phyloP scores from a whole-genome alignment of 192 early-diverging fungal genomes.

The Polychytrium aggregatum region DNA sequence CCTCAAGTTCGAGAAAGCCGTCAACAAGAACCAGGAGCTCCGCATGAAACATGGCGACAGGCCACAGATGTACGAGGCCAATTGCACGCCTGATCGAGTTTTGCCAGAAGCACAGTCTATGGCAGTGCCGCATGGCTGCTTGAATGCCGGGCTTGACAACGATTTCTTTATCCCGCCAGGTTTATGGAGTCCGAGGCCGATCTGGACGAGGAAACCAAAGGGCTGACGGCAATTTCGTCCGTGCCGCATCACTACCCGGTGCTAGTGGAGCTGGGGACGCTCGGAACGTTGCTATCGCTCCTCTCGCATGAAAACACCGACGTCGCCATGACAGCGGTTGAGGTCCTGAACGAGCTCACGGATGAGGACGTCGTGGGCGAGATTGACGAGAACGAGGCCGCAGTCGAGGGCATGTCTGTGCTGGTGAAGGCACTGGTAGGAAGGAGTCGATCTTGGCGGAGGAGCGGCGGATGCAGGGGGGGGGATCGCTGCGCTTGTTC shows the following conservation, averaged over 20 bases:
- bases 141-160: no score
- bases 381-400: conserved; percentile 44
- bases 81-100: no score
- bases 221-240: conserved; percentile 60
- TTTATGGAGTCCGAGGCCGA: conserved; percentile 96
- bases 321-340: conserved; percentile 72
- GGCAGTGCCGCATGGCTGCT: no score
- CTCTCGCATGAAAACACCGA: conserved; percentile 91
- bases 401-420: conserved; percentile 49
- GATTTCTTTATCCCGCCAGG: no score
- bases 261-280: conserved; percentile 56
- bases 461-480: neutral
- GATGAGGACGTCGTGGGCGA: conserved; percentile 71
- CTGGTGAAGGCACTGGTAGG: conserved; percentile 59
- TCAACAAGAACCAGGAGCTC: conserved; percentile 79
- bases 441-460: neutral
- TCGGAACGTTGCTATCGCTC: conserved; percentile 57
- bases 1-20: conserved; percentile 70
- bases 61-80: conserved; percentile 45
- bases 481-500: no score
- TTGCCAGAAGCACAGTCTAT: no score
- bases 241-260: conserved; percentile 68
- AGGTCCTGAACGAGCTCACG: conserved; percentile 80
- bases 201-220: conserved; percentile 81
- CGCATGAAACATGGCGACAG: conserved; percentile 69